These are phyloP conservation scores for Clonostachys solani DNA, from an alignment of 2,329 filamentous ascomycete species.

Conservation along the genomic window DNA sequence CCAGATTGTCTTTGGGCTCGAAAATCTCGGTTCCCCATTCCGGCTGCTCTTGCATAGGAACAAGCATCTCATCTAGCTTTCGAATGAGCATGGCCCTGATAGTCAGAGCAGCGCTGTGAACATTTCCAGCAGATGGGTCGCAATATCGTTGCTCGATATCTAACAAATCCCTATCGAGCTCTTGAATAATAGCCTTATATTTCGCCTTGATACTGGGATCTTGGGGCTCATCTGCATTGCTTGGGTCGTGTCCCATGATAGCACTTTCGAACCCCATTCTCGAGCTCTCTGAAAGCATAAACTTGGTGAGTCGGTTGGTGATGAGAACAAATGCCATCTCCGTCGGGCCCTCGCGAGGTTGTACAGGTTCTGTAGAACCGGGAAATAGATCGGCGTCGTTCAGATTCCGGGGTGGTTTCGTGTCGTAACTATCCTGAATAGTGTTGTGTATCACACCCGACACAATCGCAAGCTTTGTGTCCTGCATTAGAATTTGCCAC, in stretches of 20 bases:
- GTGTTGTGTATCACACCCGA: conserved; percentile 52
- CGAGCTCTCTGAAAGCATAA: conserved; percentile 32
- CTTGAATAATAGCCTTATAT: conserved; percentile 34
- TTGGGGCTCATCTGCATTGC: conserved; percentile 8
- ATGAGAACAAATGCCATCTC: conserved; percentile 57
- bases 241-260: conserved; percentile 33
- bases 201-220: conserved; percentile 26
- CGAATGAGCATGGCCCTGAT: conserved; percentile 40
- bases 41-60: conserved; percentile 38
- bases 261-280: conserved; percentile 41
- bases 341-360: conserved; percentile 50
- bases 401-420: conserved; percentile 50
- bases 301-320: conserved; percentile 42
- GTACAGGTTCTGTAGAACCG: conserved; percentile 43
- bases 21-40: conserved; percentile 46
- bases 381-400: conserved; percentile 56
- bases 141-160: conserved; percentile 44
- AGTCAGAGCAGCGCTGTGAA: conserved; percentile 45
- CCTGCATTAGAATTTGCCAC: conserved; percentile 60
- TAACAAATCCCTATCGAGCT: conserved; percentile 35
- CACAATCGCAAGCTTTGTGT: conserved; percentile 51
- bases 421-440: conserved; percentile 50
- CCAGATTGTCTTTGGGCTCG: conserved; percentile 46
- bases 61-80: conserved; percentile 44
- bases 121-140: conserved; percentile 45